Evolutionary conservation across 352 stramenopile genomes (phyloP).

Genomic region (Blastocystis sp.): DNA sequence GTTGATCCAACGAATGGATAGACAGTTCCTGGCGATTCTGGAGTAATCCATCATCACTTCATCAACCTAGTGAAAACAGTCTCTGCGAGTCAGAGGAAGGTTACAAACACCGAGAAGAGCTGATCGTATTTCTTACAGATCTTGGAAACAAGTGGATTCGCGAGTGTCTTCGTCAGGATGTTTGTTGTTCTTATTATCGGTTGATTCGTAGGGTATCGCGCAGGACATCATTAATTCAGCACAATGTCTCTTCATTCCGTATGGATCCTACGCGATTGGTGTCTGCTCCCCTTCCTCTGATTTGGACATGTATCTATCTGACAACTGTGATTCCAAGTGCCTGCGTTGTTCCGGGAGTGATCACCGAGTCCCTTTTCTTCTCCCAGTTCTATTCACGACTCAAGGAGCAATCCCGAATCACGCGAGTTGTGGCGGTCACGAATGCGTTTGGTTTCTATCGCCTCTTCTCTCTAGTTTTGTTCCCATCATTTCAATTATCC

Average conservation of each 20-base stretch:
- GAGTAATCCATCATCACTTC: not conserved
- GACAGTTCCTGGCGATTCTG: not conserved
- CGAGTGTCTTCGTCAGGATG: not conserved
- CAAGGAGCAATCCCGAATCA: not conserved
- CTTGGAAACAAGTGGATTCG: not conserved
- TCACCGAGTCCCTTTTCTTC: conserved; percentile 10
- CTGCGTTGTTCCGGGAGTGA: conserved; percentile 23
- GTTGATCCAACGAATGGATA: too few species aligned
- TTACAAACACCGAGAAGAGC: not conserved
- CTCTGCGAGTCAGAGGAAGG: not conserved
- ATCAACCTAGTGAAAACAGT: not conserved
- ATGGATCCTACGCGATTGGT: conserved; percentile 14
- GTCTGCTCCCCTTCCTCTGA: conserved; percentile 24
- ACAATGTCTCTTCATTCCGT: not conserved
- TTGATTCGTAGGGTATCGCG: not conserved
- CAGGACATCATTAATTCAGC: not conserved
- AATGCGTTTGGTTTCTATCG: not conserved
- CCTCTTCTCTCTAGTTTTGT: conserved; percentile 9
- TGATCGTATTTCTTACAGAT: not conserved
- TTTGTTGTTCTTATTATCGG: not conserved
- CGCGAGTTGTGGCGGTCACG: not conserved
- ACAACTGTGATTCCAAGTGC: not conserved
- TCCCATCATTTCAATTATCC: conserved; percentile 3
- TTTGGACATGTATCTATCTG: conserved; percentile 37
- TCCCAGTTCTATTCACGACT: conserved; percentile 23